Evolutionary conservation across 768 basidiomycete species (phyloP).

Genomic region (Mycena pura): DNA sequence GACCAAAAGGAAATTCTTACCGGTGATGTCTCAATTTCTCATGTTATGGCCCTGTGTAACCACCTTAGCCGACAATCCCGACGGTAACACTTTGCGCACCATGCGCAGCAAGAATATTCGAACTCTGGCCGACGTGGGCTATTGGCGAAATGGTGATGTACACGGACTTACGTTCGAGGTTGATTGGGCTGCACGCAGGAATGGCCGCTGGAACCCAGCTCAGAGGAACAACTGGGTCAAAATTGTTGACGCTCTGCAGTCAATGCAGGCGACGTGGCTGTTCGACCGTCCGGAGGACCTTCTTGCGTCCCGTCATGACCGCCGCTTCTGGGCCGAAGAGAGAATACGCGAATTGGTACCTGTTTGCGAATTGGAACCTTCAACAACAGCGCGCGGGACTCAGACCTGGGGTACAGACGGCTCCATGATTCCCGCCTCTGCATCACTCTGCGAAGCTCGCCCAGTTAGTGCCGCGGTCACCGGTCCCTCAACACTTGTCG

Average conservation of each 20-base stretch:
- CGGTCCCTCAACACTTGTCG: not conserved
- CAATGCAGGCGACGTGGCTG: not conserved
- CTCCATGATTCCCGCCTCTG: slow-evolving; percentile 3
- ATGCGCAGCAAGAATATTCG: not conserved
- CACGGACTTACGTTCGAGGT: not conserved
- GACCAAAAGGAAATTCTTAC: not conserved
- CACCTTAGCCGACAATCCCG: not conserved
- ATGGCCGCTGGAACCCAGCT: not conserved
- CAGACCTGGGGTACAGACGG: slow-evolving; percentile 2
- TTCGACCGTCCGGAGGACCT: not conserved
- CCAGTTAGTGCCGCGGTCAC: not conserved
- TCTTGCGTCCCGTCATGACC: not conserved
- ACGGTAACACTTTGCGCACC: not conserved
- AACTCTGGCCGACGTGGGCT: not conserved
- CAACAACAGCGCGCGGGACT: not conserved
- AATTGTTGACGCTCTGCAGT: not conserved
- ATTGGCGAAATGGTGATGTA: not conserved
- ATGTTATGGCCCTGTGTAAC: not conserved
- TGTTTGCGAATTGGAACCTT: not conserved
- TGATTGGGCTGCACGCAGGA: not conserved
- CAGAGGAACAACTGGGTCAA: not conserved
- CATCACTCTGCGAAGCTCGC: not conserved
- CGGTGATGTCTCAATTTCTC: not conserved
- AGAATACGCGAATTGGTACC: not conserved
- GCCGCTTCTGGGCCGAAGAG: not conserved